These are phyloP conservation scores for Hyphopichia pseudoburtonii DNA, from an alignment of 1,139 yeast genomes.

Conservation along the genomic window DNA sequence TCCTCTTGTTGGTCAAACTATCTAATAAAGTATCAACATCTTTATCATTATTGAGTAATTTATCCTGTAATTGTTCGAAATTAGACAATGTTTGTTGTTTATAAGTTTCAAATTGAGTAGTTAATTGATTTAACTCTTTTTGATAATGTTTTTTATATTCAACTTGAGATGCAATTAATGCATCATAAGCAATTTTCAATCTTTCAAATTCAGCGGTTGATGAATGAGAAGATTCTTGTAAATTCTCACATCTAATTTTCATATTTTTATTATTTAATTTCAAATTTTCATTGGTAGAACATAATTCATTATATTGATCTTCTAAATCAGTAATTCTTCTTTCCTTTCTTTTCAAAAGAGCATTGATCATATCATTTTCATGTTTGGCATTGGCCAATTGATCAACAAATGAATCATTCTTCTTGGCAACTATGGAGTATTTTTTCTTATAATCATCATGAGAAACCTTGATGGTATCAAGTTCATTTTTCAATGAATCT, in stretches of 20 bases:
- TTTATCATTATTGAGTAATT: conserved; percentile 39
- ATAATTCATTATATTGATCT: conserved; percentile 48
- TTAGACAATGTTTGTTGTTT: conserved; percentile 34
- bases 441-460: conserved; percentile 48
- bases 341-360: conserved; percentile 62
- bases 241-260: conserved; percentile 48
- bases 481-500: conserved; percentile 51
- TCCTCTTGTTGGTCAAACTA: conserved; percentile 40
- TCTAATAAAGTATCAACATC: conserved; percentile 47
- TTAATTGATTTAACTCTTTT: conserved; percentile 28
- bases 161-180: conserved; percentile 54
- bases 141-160: conserved; percentile 57
- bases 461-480: conserved; percentile 41
- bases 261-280: conserved; percentile 49
- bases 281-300: conserved; percentile 44
- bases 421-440: conserved; percentile 43
- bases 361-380: conserved; percentile 66
- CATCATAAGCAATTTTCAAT: conserved; percentile 61
- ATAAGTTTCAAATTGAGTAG: conserved; percentile 32
- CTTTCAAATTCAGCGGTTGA: conserved; percentile 57
- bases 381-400: conserved; percentile 69
- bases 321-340: conserved; percentile 64
- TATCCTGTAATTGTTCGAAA: conserved; percentile 27
- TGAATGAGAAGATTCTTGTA: conserved; percentile 47
- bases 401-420: conserved; percentile 62